Percentiles rank a stretch among this genome's conserved stretches.
Conservation (phyloP, 495 filamentous ascomycete species). For the Paragyromitra xinjiangensis region DNA sequence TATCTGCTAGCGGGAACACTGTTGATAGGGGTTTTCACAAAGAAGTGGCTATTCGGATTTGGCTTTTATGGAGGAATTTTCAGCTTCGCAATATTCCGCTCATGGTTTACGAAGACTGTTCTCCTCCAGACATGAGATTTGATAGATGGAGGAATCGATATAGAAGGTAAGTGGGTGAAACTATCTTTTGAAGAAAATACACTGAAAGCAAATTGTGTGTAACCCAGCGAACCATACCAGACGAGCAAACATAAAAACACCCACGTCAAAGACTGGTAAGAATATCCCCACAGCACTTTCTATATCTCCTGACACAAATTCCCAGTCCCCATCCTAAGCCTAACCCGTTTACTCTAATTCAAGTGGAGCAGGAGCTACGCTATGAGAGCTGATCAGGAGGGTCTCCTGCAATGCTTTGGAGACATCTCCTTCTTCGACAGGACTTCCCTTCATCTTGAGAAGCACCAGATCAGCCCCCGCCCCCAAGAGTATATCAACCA, state of each 20-base stretch:
- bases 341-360: not conserved
- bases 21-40: too few relatives aligned
- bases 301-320: not conserved
- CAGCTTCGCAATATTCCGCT: too few relatives aligned
- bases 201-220: not conserved
- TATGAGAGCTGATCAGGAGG: not conserved
- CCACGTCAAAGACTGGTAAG: not conserved
- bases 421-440: not conserved
- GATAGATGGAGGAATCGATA: not conserved
- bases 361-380: not conserved
- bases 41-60: too few relatives aligned
- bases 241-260: not conserved
- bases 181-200: not conserved
- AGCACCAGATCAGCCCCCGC: not conserved
- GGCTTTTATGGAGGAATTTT: too few relatives aligned
- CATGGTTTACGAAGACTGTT: too few relatives aligned
- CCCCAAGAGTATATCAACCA: not conserved
- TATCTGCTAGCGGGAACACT: too few relatives aligned
- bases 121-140: too few relatives aligned
- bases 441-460: not conserved
- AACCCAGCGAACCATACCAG: not conserved
- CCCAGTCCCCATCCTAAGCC: too few relatives aligned
- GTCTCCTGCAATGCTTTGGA: not conserved
- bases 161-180: not conserved
- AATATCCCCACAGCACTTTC: not conserved